Base-by-base conservation (phyloP, 2,329 filamentous ascomycete species). In the Monosporascus sp. region DNA sequence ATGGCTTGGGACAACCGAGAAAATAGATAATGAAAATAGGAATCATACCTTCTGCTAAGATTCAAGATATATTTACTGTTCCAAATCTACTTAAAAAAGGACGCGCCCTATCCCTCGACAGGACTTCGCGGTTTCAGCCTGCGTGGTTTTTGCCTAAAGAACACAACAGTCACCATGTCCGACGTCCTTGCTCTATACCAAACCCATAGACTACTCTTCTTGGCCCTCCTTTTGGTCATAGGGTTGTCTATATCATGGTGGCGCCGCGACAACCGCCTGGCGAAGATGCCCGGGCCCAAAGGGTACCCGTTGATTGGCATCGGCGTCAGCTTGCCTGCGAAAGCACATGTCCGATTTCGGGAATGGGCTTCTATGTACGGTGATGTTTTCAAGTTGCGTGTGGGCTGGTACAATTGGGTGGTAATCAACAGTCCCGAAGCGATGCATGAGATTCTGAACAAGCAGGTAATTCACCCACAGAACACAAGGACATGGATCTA, bases 351-450 rank as follows among this genome's bases (percentile, higher is more conserved):
- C 7, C 24, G 20, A 25, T 49, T 60, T 49, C 50, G 58, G 55
- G 55, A 55, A 22, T 76, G 72, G 72, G 70, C 72, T 0, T 55
- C 58, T 2, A 50, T 71, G 49, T 75, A 75, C 58, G 75, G 75
- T 37, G 73, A 77, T n/a, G 51, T 77, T 5, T 76, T 70, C 63
- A 69, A 70, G 52, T 60, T 77, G 18, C 65, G 68, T 2, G 58
- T 76, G 5, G 75, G 75, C 6, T 74, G 71, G 69, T 67, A 75
- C 47, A 68, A 74, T 53, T 77, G 73, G 72, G 69, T 75, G 18
- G 64, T 75, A 53, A 57, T 78, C 27, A 75, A 73, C 59, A 72
- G 61, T 15, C 73, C 75, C 1, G 64, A 68, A 24, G 75, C 73
- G 0, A 67, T 76, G 7, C 70, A 69, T 37, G 74, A 77, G 17